These are phyloP conservation scores for Entomortierella beljakovae DNA, from an alignment of 192 early-diverging fungal species.

Conservation along the genomic window DNA sequence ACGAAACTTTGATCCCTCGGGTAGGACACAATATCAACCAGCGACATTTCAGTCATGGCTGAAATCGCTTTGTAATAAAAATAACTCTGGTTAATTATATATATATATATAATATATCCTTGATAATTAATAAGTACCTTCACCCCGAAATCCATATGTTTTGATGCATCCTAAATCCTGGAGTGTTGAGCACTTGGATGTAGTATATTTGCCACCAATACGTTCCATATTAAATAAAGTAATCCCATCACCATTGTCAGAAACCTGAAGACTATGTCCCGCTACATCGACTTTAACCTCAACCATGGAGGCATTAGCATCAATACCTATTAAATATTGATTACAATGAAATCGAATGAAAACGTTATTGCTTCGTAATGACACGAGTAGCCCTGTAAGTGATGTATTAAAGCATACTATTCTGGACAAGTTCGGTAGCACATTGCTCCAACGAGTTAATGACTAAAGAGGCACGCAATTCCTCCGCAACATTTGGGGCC, in stretches of 20 bases:
- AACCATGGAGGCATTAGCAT: constrained; percentile 65
- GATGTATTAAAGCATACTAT: constrained; percentile 55
- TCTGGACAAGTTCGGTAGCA: constrained; percentile 71
- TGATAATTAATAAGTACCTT: constrained; percentile 61
- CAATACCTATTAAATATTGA: constrained; percentile 54
- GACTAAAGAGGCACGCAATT: constrained; percentile 53
- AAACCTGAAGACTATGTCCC: constrained; percentile 63
- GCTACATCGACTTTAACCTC: constrained; percentile 58
- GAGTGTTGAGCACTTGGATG: constrained; percentile 66
- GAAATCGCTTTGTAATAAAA: constrained; percentile 10
- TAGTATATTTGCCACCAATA: constrained; percentile 64
- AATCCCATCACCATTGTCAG: constrained; percentile 75
- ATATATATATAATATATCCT: background rate
- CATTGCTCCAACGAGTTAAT: constrained; percentile 61
- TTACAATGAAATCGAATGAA: background rate
- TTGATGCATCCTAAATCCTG: constrained; percentile 49
- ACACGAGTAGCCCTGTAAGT: background rate
- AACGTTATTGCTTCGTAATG: background rate
- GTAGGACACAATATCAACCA: constrained; percentile 37
- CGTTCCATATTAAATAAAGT: constrained; percentile 54
- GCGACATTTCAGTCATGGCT: constrained; percentile 37
- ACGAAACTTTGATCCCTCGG: constrained; percentile 14
- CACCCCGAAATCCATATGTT: constrained; percentile 79
- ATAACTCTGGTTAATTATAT: background rate
- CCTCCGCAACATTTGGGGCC: constrained; percentile 29